Evolutionary conservation across 2,329 filamentous ascomycete genomes (phyloP), one percentile per base, ranked within the genome.

Genomic region (Microcera coccophila): DNA sequence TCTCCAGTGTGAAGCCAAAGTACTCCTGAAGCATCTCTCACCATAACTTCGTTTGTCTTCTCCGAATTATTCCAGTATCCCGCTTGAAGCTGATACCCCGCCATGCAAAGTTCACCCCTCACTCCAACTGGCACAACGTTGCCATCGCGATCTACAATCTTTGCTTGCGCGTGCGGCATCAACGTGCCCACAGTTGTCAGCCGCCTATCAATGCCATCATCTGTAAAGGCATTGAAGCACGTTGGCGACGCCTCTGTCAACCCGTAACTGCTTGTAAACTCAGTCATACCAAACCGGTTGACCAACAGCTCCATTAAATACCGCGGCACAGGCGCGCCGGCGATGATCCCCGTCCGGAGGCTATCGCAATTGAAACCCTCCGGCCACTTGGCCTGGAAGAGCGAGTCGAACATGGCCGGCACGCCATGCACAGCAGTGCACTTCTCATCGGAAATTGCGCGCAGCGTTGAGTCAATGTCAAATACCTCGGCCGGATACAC

Each of bases 371-470:
- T 64, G 57, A 74, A 72, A 40, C 63, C 62, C 4, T 63, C 53
- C 1, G 61, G 64, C 42, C 65, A 59, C 28, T 70, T 63, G 14
- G 73, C 70, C 15, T 78, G 69, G 52, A 80, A 71, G 3, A 80
- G 65, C 0, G 82, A 81, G 59, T 89, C 85, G 63, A 90, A 89
- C 87, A 91, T 91, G 43, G 87, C 86, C 0, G 87, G 87, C 0
- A 91, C 87, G 24, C 87, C 87, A 59, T 90, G 86, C 1, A 91
- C 72, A 0, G 84, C 87, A 0, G 87, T 91, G 62, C 82, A 85
- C 35, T 71, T 68, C 59, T 87, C 82, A 39, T 82, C 74, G 2
- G 76, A 74, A 29, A 91, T 79, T 41, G 84, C 82, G 33, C 72
- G 72, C 24, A 90, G 71, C 2, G 83, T 84, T 0, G 84, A 79